These are phyloP conservation scores for Orbilia brochopaga DNA, from an alignment of 2,329 filamentous ascomycete genomes.

Conservation along the genomic window DNA sequence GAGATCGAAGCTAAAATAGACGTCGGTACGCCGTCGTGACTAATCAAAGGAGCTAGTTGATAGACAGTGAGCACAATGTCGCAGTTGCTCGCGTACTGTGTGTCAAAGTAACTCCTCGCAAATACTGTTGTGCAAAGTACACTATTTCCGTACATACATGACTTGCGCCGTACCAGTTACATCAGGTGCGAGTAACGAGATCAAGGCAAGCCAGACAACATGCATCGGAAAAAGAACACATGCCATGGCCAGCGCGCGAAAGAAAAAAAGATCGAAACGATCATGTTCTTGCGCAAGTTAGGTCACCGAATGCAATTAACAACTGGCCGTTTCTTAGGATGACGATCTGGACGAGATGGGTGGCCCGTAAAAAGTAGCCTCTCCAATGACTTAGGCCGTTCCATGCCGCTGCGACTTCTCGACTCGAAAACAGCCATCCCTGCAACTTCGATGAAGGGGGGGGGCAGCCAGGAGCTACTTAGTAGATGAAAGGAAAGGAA, in stretches of 20 bases:
- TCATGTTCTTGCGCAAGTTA: conserved; percentile 19
- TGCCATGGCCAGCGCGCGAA: neutral
- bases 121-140: too few relatives aligned
- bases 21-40: conserved; percentile 29
- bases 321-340: conserved; percentile 46
- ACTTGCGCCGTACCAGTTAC: conserved; percentile 15
- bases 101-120: neutral
- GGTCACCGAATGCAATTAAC: conserved; percentile 36
- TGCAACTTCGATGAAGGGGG: conserved; percentile 40
- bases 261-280: conserved; percentile 1
- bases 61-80: too few relatives aligned
- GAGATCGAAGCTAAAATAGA: conserved; percentile 46
- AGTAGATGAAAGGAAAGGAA: conserved; percentile 25
- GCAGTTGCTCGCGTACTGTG: too few relatives aligned
- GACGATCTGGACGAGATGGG: conserved; percentile 45
- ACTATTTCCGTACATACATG: neutral
- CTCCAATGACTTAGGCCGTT: conserved; percentile 46
- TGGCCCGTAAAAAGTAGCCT: too few relatives aligned
- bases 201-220: conserved; percentile 24
- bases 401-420: conserved; percentile 34
- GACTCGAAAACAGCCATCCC: conserved; percentile 20
- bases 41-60: conserved; percentile 43
- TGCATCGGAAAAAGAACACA: conserved; percentile 15
- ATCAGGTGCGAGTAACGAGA: conserved; percentile 22
- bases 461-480: conserved; percentile 16